Conservation (phyloP, 2,329 filamentous ascomycete species). For the Ceratocystis variospora region DNA sequence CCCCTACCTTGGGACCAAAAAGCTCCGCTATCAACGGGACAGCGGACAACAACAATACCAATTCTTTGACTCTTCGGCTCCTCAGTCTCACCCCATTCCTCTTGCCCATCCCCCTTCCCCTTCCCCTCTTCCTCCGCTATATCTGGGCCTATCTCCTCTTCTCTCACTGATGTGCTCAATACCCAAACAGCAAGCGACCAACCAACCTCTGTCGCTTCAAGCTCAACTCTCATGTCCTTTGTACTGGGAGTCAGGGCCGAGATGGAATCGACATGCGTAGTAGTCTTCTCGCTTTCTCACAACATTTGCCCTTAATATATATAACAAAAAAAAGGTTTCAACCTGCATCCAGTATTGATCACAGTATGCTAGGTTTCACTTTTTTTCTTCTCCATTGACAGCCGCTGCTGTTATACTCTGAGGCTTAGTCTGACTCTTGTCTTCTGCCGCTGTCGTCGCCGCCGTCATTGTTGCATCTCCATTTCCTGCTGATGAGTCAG, state of each 20-base stretch:
- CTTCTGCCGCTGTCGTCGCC: not conserved
- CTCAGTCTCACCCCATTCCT: not conserved
- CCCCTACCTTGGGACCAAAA: conserved; percentile 1
- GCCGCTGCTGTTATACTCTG: not conserved
- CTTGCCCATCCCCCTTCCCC: not conserved
- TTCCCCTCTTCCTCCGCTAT: not conserved
- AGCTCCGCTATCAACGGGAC: not conserved
- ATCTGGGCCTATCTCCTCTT: no score
- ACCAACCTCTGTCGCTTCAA: no score
- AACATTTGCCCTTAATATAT: not conserved
- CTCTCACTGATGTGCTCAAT: no score
- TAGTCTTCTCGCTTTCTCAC: no score
- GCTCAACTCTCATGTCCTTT: no score
- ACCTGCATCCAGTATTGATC: not conserved
- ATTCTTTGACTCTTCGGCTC: not conserved
- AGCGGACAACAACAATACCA: not conserved
- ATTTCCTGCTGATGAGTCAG: conserved; percentile 23
- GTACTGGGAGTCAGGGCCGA: no score
- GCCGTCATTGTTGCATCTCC: not conserved
- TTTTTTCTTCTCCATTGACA: conserved; percentile 4
- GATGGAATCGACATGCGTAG: no score
- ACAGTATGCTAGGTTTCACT: not conserved
- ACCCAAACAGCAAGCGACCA: no score
- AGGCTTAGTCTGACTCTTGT: not conserved
- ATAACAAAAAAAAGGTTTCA: not conserved